A percentile compares a stretch with the other conserved stretches of the same genome.
phyloP scores from a whole-genome alignment of 257 asterid species.

The Datura wrightii region DNA sequence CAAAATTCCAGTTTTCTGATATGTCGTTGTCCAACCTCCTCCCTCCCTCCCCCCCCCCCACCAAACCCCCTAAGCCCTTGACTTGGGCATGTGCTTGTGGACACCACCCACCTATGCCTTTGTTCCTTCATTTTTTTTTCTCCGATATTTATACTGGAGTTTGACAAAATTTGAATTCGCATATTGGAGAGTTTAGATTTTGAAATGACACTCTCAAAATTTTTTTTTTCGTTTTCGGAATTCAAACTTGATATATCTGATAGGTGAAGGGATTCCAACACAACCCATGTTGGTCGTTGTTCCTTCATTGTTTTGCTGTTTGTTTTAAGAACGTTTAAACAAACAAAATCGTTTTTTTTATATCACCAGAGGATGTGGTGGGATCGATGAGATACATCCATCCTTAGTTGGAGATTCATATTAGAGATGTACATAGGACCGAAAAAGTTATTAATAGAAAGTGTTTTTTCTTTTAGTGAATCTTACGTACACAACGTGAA shows the following conservation, averaged over 20 bases:
- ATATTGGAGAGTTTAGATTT: not conserved
- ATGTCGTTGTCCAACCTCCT: not conserved
- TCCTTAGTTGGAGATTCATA: not conserved
- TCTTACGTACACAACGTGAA: not conserved
- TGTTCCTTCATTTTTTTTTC: not conserved
- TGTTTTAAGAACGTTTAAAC: not conserved
- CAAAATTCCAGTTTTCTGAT: not conserved
- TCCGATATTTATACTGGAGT: not conserved
- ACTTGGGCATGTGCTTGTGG: constrained; percentile 22
- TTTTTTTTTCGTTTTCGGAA: no score
- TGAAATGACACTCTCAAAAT: no score
- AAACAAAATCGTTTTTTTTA: not conserved
- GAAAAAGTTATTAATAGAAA: not conserved
- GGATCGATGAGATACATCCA: not conserved
- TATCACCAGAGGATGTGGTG: not conserved
- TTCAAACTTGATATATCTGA: no score
- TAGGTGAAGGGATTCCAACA: no score
- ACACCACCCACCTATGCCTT: not conserved
- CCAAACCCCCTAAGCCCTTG: not conserved
- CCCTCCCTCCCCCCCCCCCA: no score
- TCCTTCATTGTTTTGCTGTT: not conserved
- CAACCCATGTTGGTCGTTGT: not conserved
- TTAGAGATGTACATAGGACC: not conserved
- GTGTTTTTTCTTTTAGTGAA: not conserved
- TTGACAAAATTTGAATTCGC: accelerated